Base-by-base conservation (phyloP, 2,329 filamentous ascomycete genomes). In the Phialemoniopsis sp. region DNA sequence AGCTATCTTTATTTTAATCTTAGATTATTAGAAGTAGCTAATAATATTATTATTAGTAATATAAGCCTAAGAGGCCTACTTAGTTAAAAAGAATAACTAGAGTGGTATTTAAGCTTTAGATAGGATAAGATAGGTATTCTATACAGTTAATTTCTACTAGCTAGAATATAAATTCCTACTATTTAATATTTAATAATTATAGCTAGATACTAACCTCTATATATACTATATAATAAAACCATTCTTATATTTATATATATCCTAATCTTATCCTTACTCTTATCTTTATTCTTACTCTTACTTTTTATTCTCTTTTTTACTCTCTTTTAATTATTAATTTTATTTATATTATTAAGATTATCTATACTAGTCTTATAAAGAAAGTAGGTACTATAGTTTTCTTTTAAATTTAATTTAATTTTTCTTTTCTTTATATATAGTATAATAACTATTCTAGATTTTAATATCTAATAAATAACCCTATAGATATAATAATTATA, bases 241-340 rank as follows among this genome's bases (percentile, higher is more conserved):
- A 13, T 28, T 28, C 15, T 38, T 26, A 29, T 38, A 26, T 14
- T 32, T 28, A 32, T 38, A 34, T 38, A 43, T 18, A 32, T 32
- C 28, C 36, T 43, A 29, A 18, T 14, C 18, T 15, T 43, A 28
- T 32, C 29, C 14, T n/a, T 39, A 42, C 37, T 43, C 33, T 16
- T 43, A 35, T 13, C 28, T 21, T 14, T 39, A 37, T 13, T 30
- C 26, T n/a, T 32, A 32, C 39, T 32, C 40, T 19, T 34, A 39
- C 16, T 15, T 32, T 7, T 29, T 39, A 15, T 39, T 35, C 30
- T 31, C 35, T 13, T 19, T 32, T 29, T n/a, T 30, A 30, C 37
- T 15, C 26, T 39, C 19, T 12, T 16, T 36, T 7, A 17, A 39
- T 32, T 28, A 35, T 13, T 18, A 36, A 31, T 15, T 39, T 13